Conservation (phyloP, 2,329 filamentous ascomycete species). For the Erysiphe pulchra region DNA sequence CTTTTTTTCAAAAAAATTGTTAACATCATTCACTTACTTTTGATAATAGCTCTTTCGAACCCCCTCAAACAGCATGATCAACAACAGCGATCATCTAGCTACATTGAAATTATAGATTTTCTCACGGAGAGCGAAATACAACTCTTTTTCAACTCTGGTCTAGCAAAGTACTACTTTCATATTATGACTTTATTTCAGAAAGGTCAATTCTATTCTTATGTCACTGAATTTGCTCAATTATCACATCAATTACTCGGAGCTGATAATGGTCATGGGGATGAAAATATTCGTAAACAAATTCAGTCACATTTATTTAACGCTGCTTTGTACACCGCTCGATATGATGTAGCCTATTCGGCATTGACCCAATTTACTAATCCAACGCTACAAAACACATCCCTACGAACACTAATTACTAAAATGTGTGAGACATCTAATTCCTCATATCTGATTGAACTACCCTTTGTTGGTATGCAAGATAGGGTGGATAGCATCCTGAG, state of each 20-base stretch:
- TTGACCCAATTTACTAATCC: constrained; percentile 47
- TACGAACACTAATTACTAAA: constrained; percentile 41
- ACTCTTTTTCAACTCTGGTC: constrained; percentile 35
- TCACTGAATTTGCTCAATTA: constrained; percentile 59
- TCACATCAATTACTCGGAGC: constrained; percentile 34
- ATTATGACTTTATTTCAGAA: constrained; percentile 61
- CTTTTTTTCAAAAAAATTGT: neutral
- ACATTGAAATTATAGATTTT: constrained; percentile 32
- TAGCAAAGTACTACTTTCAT: constrained; percentile 69
- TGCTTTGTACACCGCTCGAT: constrained; percentile 53
- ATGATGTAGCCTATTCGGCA: constrained; percentile 58
- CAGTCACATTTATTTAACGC: constrained; percentile 66
- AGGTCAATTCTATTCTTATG: constrained; percentile 49
- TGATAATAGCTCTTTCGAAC: constrained; percentile 7
- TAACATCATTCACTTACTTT: neutral
- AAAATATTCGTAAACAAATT: constrained; percentile 35
- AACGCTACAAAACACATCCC: constrained; percentile 43
- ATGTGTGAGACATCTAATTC: constrained; percentile 44
- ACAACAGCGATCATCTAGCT: too few species aligned
- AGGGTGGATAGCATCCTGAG: constrained; percentile 57
- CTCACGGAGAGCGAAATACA: constrained; percentile 53
- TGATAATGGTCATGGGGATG: constrained; percentile 2
- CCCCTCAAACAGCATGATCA: constrained; percentile 13
- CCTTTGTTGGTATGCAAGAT: constrained; percentile 52
- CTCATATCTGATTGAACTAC: constrained; percentile 44